Evolutionary conservation across 1,139 yeast genomes (phyloP).

Genomic region (Groenewaldozyma sp.): DNA sequence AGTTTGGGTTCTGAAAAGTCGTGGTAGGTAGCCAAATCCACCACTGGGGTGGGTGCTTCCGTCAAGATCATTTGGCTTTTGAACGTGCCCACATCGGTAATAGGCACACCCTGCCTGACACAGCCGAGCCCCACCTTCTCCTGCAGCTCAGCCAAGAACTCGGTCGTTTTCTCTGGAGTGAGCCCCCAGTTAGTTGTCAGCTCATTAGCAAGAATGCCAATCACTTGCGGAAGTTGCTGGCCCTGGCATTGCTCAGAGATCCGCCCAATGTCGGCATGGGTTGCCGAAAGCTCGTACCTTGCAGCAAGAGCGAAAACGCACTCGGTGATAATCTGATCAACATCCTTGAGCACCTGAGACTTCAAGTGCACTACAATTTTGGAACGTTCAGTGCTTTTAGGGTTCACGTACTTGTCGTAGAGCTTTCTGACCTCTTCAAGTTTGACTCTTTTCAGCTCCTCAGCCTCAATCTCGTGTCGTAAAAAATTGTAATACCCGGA

Average conservation of each 20-base stretch:
- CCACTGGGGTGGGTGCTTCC: constrained; percentile 28
- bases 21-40: no score
- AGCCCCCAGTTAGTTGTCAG: constrained; percentile 11
- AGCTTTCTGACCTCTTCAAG: constrained; percentile 50
- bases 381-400: constrained; percentile 33
- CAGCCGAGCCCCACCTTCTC: constrained; percentile 9
- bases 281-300: constrained; percentile 53
- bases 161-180: constrained; percentile 10
- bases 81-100: constrained; percentile 22
- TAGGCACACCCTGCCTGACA: constrained; percentile 17
- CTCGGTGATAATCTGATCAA: constrained; percentile 15
- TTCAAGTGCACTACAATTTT: constrained; percentile 59
- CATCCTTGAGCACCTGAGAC: constrained; percentile 37
- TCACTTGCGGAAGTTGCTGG: constrained; percentile 8
- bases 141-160: constrained; percentile 12
- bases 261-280: constrained; percentile 18
- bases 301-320: constrained; percentile 44
- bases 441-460: constrained; percentile 42
- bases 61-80: constrained; percentile 24
- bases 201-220: constrained; percentile 8
- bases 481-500: constrained; percentile 74
- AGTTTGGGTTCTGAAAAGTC: no score
- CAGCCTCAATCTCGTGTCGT: constrained; percentile 46
- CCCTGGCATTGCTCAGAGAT: constrained; percentile 14
- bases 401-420: constrained; percentile 40